Evolutionary conservation across 2,329 filamentous ascomycete genomes (phyloP).

Genomic region (Eutypa lata): DNA sequence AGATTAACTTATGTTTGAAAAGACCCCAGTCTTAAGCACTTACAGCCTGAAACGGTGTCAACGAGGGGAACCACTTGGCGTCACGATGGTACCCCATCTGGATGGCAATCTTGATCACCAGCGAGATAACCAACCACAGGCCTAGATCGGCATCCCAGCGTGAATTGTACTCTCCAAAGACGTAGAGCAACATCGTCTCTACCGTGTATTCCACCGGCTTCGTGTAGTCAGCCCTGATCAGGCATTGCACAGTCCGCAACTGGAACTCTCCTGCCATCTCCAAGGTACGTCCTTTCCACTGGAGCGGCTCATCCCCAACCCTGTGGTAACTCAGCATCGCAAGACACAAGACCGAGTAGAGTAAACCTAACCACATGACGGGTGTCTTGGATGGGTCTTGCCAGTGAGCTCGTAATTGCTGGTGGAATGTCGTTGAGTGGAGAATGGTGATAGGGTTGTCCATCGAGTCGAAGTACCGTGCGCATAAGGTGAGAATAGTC

Average conservation of each 20-base stretch:
- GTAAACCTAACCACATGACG: slow-evolving; percentile 73
- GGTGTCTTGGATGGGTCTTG: slow-evolving; percentile 68
- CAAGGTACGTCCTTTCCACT: slow-evolving; percentile 65
- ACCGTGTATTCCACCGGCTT: slow-evolving; percentile 71
- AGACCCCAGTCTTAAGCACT: slow-evolving; percentile 26
- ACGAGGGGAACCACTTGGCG: slow-evolving; percentile 67
- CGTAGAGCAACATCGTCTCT: slow-evolving; percentile 72
- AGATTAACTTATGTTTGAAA: slow-evolving; percentile 5
- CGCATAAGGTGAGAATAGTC: slow-evolving; percentile 79
- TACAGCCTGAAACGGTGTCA: slow-evolving; percentile 70
- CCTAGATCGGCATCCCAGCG: slow-evolving; percentile 72
- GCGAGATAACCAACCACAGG: slow-evolving; percentile 55
- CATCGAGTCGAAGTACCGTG: slow-evolving; percentile 85
- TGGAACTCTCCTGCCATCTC: slow-evolving; percentile 64
- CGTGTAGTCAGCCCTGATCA: slow-evolving; percentile 74
- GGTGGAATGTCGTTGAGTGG: slow-evolving; percentile 81
- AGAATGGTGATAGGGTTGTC: slow-evolving; percentile 70
- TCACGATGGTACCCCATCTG: slow-evolving; percentile 79
- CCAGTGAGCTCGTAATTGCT: slow-evolving; percentile 66
- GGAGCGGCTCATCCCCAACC: slow-evolving; percentile 74
- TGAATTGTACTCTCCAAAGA: slow-evolving; percentile 71
- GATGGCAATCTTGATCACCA: slow-evolving; percentile 56
- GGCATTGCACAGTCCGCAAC: slow-evolving; percentile 71
- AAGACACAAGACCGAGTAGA: slow-evolving; percentile 73
- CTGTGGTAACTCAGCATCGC: slow-evolving; percentile 77